phyloP scores from a whole-genome alignment of 2,329 filamentous ascomycete genomes.

The Mycogone perniciosa region DNA sequence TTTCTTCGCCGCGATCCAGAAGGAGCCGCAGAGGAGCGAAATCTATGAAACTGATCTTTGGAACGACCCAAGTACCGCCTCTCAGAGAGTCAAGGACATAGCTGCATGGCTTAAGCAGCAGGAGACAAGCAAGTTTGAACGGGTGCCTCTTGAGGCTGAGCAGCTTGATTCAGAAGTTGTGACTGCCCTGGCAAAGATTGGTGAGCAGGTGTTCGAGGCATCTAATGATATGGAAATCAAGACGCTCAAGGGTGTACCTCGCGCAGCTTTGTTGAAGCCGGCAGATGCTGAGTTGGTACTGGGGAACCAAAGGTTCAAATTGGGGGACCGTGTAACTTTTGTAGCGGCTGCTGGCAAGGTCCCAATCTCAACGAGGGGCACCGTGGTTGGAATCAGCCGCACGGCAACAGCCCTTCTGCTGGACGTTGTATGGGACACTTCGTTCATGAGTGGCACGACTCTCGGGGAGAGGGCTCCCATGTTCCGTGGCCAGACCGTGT shows the following conservation, averaged over 20 bases:
- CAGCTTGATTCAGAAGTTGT: constrained; percentile 92
- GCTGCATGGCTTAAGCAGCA: constrained; percentile 86
- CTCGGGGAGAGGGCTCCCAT: constrained; percentile 83
- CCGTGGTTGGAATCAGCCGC: constrained; percentile 88
- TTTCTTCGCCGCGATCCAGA: constrained; percentile 84
- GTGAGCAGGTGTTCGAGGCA: constrained; percentile 54
- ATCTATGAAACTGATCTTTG: constrained; percentile 84
- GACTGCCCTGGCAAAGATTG: constrained; percentile 68
- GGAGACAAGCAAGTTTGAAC: constrained; percentile 86
- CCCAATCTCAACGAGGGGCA: constrained; percentile 84
- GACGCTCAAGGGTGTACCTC: constrained; percentile 73
- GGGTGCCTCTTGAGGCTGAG: constrained; percentile 91
- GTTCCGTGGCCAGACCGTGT: constrained; percentile 90
- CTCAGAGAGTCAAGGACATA: constrained; percentile 84
- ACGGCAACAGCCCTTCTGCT: constrained; percentile 76
- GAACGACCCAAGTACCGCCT: constrained; percentile 62
- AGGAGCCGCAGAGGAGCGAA: constrained; percentile 78
- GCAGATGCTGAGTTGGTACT: constrained; percentile 90
- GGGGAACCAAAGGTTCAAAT: constrained; percentile 70
- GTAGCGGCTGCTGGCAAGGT: constrained; percentile 90
- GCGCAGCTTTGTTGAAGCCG: constrained; percentile 85
- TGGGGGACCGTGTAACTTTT: constrained; percentile 91
- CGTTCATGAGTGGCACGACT: constrained; percentile 96
- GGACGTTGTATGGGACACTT: constrained; percentile 87
- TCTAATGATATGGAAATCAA: constrained; percentile 53